Conservation (phyloP, 805 yeast genomes). For the Diddensiella caesifluorescens region DNA sequence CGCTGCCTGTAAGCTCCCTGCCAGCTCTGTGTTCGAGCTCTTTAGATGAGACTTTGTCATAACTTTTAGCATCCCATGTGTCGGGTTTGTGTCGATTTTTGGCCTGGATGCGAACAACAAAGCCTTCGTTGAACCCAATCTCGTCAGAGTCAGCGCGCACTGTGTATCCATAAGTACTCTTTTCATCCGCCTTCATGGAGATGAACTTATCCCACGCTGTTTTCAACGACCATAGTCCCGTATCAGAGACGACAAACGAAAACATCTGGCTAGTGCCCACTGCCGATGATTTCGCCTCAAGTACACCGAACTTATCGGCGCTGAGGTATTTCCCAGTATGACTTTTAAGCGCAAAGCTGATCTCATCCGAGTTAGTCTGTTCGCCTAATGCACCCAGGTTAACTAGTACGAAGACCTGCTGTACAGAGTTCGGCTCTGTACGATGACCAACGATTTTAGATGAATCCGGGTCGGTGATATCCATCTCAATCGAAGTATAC, state of each 20-base stretch:
- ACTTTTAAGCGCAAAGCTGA: slow-evolving; percentile 31
- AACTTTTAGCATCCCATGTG: slow-evolving; percentile 3
- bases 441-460: slow-evolving; percentile 17
- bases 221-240: slow-evolving; percentile 25
- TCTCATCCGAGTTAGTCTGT: slow-evolving; percentile 13
- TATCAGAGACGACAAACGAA: slow-evolving; percentile 14
- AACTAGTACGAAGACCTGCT: slow-evolving; percentile 32
- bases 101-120: slow-evolving; percentile 27
- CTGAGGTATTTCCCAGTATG: slow-evolving; percentile 29
- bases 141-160: slow-evolving; percentile 18
- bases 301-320: slow-evolving; percentile 16
- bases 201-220: slow-evolving; percentile 18
- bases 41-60: slow-evolving; percentile 19
- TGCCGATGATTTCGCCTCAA: slow-evolving; percentile 32
- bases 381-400: slow-evolving; percentile 15
- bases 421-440: slow-evolving; percentile 31
- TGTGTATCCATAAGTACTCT: slow-evolving; percentile 15
- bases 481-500: slow-evolving; percentile 20
- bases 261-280: slow-evolving; percentile 32
- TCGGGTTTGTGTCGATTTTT: slow-evolving; percentile 11
- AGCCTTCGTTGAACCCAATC: slow-evolving; percentile 15
- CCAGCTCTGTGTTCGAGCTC: slow-evolving; percentile 27
- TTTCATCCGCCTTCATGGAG: slow-evolving; percentile 10
- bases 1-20: slow-evolving; percentile 22
- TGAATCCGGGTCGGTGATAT: slow-evolving; percentile 7